Conservation (phyloP, 225 moss, liverwort and hornwort species). For the Pseudisothecium myosuroides region DNA sequence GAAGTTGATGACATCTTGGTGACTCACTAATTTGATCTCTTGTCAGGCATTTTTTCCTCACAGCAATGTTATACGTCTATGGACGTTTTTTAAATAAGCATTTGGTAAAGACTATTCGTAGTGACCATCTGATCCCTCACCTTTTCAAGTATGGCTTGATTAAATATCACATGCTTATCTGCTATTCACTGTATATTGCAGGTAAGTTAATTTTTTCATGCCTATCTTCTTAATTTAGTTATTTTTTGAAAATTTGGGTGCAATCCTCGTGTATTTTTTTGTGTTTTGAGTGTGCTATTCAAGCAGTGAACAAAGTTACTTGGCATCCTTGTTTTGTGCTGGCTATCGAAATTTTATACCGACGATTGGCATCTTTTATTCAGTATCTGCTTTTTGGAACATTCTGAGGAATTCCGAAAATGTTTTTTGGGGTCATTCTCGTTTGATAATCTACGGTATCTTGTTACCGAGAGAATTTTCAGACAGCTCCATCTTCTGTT, state of each 20-base stretch:
- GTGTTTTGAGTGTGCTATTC: not conserved
- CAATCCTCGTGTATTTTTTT: not conserved
- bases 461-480: not conserved
- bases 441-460: not conserved
- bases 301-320: not conserved
- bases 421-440: not conserved
- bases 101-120: constrained; percentile 82
- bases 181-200: constrained; percentile 97
- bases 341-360: not conserved
- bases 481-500: not conserved
- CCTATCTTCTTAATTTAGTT: not conserved
- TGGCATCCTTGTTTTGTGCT: not conserved
- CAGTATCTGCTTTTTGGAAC: not conserved
- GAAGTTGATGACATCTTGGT: not conserved
- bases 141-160: constrained; percentile 86
- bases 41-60: constrained; percentile 96
- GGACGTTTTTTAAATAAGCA: constrained; percentile 97
- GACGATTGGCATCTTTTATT: not conserved
- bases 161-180: constrained; percentile 99
- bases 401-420: not conserved
- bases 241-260: not conserved
- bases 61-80: constrained; percentile 98
- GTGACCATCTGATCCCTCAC: constrained; percentile 66
- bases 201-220: constrained; percentile 22
- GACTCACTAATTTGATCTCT: constrained; percentile 10